A percentile compares a stretch with the other conserved stretches of the same genome.
These are phyloP conservation scores for Arthrobotrys pseudoclavata DNA, from an alignment of 2,329 filamentous ascomycete genomes.

Conservation along the genomic window DNA sequence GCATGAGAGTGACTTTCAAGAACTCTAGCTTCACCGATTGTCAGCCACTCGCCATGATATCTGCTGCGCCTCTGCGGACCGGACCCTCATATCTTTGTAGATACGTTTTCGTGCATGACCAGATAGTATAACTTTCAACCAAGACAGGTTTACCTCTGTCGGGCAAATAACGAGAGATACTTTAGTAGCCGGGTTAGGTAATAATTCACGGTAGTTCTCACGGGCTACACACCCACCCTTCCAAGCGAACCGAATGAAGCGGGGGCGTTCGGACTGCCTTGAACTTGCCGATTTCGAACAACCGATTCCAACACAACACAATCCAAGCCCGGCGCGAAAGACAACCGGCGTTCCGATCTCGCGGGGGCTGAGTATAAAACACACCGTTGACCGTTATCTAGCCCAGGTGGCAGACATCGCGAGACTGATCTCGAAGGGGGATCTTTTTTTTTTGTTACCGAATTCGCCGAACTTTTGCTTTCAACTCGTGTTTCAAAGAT, in stretches of 20 bases:
- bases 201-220: no score
- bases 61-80: slow-evolving; percentile 9
- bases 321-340: neutral
- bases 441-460: no score
- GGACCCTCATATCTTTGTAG: slow-evolving; percentile 8
- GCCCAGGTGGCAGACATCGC: no score
- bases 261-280: no score
- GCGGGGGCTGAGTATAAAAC: slow-evolving; percentile 27
- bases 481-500: neutral
- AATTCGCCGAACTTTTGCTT: no score
- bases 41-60: neutral
- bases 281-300: neutral
- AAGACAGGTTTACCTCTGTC: neutral
- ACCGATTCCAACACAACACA: slow-evolving; percentile 38
- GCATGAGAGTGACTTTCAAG: slow-evolving; percentile 1
- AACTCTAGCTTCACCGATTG: neutral
- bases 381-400: neutral
- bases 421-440: no score
- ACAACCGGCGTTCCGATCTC: neutral
- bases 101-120: slow-evolving; percentile 1
- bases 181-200: slow-evolving; percentile 3
- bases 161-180: neutral
- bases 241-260: no score
- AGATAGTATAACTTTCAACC: neutral
- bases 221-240: no score